Percentiles rank a stretch among this genome's conserved stretches.
Evolutionary conservation across 208 protist species (phyloP).

Genomic region (Acanthamoeba culbertsoni): DNA sequence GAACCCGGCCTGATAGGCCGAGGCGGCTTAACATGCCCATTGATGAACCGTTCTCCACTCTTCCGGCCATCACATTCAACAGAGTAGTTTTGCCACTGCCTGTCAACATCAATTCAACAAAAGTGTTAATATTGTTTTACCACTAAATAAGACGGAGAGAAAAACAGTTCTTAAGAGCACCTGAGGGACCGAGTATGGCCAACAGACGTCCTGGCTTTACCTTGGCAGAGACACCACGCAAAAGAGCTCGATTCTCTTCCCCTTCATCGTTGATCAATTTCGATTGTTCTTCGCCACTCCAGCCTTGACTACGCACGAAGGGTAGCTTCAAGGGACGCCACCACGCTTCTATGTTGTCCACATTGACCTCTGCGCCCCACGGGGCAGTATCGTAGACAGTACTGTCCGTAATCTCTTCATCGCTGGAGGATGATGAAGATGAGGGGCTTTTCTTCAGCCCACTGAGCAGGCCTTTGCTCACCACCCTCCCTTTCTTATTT

Average conservation of each 20-base stretch:
- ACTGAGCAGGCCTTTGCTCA: neutral
- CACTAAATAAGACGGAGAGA: neutral
- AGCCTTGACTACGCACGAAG: neutral
- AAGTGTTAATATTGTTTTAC: neutral
- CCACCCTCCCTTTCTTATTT: neutral
- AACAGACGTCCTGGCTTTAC: slow-evolving; percentile 37
- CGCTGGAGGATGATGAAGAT: neutral
- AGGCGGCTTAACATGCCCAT: neutral
- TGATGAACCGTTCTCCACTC: neutral
- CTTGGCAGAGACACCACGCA: neutral
- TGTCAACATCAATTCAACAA: neutral
- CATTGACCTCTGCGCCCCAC: neutral
- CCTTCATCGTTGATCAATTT: neutral
- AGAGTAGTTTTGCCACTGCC: slow-evolving; percentile 40
- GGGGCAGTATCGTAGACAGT: neutral
- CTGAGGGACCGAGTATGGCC: slow-evolving; percentile 65
- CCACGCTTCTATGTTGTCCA: neutral
- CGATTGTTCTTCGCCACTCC: neutral
- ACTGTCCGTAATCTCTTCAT: neutral
- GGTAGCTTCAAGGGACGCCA: neutral
- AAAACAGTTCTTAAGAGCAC: neutral
- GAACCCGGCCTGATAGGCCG: neutral
- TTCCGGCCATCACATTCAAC: slow-evolving; percentile 32
- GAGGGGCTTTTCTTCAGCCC: neutral
- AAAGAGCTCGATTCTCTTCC: neutral